Evolutionary conservation across 257 asterid species (phyloP), one percentile per base, ranked within the genome.

Genomic region (Salvia splendens): DNA sequence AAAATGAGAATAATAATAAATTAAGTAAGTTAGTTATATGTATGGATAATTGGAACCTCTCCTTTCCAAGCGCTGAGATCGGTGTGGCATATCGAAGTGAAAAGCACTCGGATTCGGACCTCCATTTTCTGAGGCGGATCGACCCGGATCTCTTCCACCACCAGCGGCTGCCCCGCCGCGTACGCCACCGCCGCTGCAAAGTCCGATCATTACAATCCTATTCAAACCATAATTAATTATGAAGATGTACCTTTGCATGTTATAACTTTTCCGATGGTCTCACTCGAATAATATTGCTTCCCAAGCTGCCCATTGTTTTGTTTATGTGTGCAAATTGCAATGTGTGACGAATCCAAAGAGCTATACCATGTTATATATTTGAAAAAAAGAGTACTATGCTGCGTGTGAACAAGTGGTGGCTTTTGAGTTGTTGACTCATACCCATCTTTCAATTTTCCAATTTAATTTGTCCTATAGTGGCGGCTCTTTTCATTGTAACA

Each of bases 51-150:
- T n/a, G 15, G 8, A 53, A 88, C 99, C 97, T 88, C 85, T 71
- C 97, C 97, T 73, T 74, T 53, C 99, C 96, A 93, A 42, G 86
- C 89, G 59, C 92, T 81, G 65, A 93, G 92, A 83, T 93, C 99
- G 4, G 95, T 81, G 32, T 93, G 99, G 68, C 99, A 93, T 72
- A 93, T 85, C 0, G 99, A 90, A 67, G 97, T 80, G 86, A 82
- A 93, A 32, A 82, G 84, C 4, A 93, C 77, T 78, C 86, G 80
- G 58, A 93, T 61, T 12, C 99, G 92, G 78, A 90, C 99, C 82
- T 94, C 99, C 96, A 85, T 75, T 62, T 81, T 51, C 50, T 84
- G 91, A 4, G 99, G 99, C 2, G 96, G 95, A 50, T 86, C 88
- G 20, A 93, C 97, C 50, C 33, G 71, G 32, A 93, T 83, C 48